Conservation (phyloP, 257 asterid genomes). For the Salvia miltiorrhiza region DNA sequence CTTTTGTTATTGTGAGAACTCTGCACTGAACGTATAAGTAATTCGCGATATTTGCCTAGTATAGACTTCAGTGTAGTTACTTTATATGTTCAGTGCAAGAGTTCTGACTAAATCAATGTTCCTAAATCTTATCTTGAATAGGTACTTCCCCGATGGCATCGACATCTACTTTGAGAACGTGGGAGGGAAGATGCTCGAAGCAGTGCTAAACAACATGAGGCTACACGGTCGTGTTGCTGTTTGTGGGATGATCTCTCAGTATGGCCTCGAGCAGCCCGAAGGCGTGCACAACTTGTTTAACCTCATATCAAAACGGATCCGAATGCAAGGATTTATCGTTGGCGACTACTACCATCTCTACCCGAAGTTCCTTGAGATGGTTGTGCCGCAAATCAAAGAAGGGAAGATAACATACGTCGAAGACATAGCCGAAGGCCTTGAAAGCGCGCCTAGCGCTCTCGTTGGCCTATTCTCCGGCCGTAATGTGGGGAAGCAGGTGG, state of each 20-base stretch:
- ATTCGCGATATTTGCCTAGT: no score
- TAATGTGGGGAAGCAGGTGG: conserved; percentile 23
- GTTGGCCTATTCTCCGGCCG: conserved; percentile 21
- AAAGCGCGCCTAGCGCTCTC: conserved; percentile 8
- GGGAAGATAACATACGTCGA: conserved; percentile 3
- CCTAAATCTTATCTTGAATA: background rate
- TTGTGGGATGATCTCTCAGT: conserved; percentile 48
- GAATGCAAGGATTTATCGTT: conserved; percentile 30
- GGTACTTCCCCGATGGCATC: conserved; percentile 42
- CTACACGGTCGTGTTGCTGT: conserved; percentile 29
- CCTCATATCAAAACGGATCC: conserved; percentile 15
- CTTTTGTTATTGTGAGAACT: no score
- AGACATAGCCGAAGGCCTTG: conserved; percentile 17
- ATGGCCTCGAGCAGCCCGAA: conserved; percentile 32
- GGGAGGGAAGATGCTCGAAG: conserved; percentile 44
- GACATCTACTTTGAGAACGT: conserved; percentile 45
- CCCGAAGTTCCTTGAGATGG: conserved; percentile 1
- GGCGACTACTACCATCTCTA: conserved; percentile 12
- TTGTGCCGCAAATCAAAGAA: conserved; percentile 12
- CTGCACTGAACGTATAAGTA: no score
- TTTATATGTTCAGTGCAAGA: no score
- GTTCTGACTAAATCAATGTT: background rate
- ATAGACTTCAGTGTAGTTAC: no score
- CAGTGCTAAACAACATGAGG: conserved; percentile 38
- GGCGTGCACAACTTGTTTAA: conserved; percentile 27